Percentiles rank a stretch among this genome's conserved stretches.
These are phyloP conservation scores for Salvia miltiorrhiza DNA, from an alignment of 257 asterid genomes.

Conservation along the genomic window DNA sequence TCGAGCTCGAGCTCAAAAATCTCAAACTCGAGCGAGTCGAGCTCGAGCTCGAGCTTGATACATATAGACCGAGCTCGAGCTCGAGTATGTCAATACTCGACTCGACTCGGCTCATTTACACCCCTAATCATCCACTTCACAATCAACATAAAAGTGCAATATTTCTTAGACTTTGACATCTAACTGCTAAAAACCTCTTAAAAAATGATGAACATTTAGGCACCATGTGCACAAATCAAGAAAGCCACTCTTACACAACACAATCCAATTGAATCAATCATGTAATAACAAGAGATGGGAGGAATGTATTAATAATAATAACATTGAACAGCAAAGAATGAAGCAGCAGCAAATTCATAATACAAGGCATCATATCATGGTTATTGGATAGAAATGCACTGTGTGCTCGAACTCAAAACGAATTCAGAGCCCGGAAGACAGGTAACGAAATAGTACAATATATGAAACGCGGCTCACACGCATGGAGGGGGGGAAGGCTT, in stretches of 20 bases:
- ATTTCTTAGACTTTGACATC: neutral
- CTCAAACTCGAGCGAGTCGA: too few relatives aligned
- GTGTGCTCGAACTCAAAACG: neutral
- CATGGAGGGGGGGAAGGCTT: neutral
- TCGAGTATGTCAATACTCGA: too few relatives aligned
- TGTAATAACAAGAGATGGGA: neutral
- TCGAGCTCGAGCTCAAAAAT: too few relatives aligned
- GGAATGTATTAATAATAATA: neutral
- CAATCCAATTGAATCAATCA: neutral
- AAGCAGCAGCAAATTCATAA: neutral
- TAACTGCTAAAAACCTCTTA: neutral
- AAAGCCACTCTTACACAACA: neutral
- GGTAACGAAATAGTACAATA: neutral
- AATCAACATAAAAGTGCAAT: neutral
- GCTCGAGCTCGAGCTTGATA: too few relatives aligned
- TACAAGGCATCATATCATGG: neutral
- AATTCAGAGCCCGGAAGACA: neutral
- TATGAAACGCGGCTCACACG: neutral
- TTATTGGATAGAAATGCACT: conserved; percentile 1
- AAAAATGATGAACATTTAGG: neutral
- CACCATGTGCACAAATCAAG: neutral
- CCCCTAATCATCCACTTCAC: neutral
- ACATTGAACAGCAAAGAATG: neutral
- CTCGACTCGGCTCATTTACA: too few relatives aligned
- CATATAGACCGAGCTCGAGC: too few relatives aligned